A percentile compares a stretch with the other conserved stretches of the same genome.
Conservation (phyloP, 768 basidiomycete genomes). For the Filobasidium wieringae region DNA sequence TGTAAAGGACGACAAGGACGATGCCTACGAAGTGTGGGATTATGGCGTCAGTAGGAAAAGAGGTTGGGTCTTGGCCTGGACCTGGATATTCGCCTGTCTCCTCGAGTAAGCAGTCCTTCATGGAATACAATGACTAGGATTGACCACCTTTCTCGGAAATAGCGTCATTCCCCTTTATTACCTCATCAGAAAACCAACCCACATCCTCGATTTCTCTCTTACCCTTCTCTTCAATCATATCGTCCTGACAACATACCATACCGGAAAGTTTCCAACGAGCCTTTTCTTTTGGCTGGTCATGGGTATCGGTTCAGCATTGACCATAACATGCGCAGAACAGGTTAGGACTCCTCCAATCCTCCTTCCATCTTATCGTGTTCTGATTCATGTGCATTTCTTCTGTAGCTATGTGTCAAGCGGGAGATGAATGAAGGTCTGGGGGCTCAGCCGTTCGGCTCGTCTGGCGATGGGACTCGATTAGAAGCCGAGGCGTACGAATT, state of each 20-base stretch:
- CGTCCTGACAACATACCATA: conserved; percentile 85
- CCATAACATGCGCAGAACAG: conserved; percentile 75
- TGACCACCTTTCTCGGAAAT: conserved; percentile 32
- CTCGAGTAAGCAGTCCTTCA: conserved; percentile 60
- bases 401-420: conserved; percentile 23
- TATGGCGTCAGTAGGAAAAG: conserved; percentile 63
- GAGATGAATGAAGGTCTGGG: conserved; percentile 26
- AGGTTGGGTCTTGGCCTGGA: conserved; percentile 80
- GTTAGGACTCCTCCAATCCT: conserved; percentile 46
- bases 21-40: conserved; percentile 45
- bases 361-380: not conserved
- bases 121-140: not conserved
- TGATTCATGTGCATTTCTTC: conserved; percentile 1
- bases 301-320: conserved; percentile 55
- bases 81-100: conserved; percentile 70
- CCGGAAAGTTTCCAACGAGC: conserved; percentile 65
- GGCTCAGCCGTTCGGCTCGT: conserved; percentile 9
- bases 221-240: conserved; percentile 86
- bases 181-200: conserved; percentile 77
- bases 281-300: conserved; percentile 85
- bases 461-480: not conserved
- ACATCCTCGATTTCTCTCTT: conserved; percentile 86
- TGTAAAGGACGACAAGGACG: conserved; percentile 15
- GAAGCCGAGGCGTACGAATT: conserved; percentile 9
- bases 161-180: conserved; percentile 73